Percentiles rank a stretch among this genome's conserved stretches.
These are phyloP conservation scores for Cicer cuneatum DNA, from an alignment of 306 rosid species.

Conservation along the genomic window DNA sequence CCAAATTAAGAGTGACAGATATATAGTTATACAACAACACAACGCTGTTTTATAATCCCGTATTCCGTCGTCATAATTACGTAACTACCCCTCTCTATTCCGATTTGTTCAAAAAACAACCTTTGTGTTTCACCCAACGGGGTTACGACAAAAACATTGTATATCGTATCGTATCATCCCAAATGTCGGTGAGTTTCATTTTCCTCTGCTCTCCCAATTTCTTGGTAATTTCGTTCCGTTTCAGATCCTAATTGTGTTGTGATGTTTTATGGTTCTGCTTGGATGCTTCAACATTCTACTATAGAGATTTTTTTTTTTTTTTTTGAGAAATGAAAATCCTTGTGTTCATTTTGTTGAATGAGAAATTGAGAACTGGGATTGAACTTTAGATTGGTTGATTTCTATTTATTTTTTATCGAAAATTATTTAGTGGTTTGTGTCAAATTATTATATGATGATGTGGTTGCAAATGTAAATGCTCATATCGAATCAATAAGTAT, in stretches of 20 bases:
- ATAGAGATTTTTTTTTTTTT: background rate
- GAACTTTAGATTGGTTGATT: constrained; percentile 4
- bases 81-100: background rate
- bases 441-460: constrained; percentile 2
- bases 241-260: constrained; percentile 33
- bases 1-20: background rate
- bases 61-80: background rate
- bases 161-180: constrained; percentile 13
- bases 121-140: background rate
- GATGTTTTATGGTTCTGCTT: constrained; percentile 18
- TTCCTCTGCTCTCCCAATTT: constrained; percentile 20
- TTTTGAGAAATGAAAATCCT: background rate
- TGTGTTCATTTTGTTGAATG: constrained; percentile 15
- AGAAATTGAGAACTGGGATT: background rate
- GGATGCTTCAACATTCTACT: constrained; percentile 16
- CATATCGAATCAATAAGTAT: background rate
- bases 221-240: constrained; percentile 7
- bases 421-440: constrained; percentile 9
- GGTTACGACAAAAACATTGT: constrained; percentile 20
- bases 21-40: background rate
- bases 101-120: background rate
- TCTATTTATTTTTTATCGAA: background rate
- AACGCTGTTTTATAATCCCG: constrained; percentile 6
- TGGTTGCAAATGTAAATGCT: background rate
- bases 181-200: constrained; percentile 53